Evolutionary conservation across 306 rosid species (phyloP).

Genomic region (Ziziphus jujuba): DNA sequence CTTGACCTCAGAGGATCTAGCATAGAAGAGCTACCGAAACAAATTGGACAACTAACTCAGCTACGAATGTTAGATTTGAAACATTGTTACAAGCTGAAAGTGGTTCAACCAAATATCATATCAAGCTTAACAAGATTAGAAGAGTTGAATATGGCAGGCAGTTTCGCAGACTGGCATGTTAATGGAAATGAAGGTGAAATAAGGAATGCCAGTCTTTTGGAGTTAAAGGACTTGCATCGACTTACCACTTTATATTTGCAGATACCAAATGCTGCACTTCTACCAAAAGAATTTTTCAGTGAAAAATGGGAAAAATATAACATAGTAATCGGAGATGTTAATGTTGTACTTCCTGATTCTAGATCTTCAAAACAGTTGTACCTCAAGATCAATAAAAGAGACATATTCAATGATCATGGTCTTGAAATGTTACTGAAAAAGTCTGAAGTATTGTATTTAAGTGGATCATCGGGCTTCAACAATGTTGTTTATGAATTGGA

Average conservation of each 20-base stretch:
- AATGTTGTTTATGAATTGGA: conserved; percentile 33
- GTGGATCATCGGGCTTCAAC: conserved; percentile 33
- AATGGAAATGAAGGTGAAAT: neutral
- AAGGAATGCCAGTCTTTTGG: conserved; percentile 25
- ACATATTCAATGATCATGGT: conserved; percentile 24
- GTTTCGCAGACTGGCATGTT: conserved; percentile 26
- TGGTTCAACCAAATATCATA: conserved; percentile 27
- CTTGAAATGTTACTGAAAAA: conserved; percentile 28
- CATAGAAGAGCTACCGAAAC: conserved; percentile 25
- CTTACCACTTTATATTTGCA: conserved; percentile 34
- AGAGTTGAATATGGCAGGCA: conserved; percentile 40
- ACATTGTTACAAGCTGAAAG: conserved; percentile 32
- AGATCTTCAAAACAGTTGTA: conserved; percentile 13
- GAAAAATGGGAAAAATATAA: conserved; percentile 26
- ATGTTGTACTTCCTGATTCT: conserved; percentile 11
- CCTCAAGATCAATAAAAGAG: conserved; percentile 12
- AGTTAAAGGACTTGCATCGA: conserved; percentile 29
- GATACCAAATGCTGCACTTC: conserved; percentile 11
- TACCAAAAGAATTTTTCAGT: conserved; percentile 27
- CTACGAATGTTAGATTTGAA: conserved; percentile 40
- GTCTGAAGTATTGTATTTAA: conserved; percentile 41
- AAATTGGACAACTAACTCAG: conserved; percentile 29
- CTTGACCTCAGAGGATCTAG: conserved; percentile 37
- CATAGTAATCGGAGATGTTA: conserved; percentile 38
- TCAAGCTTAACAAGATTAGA: conserved; percentile 35